A percentile compares a stretch with the other conserved stretches of the same genome.
phyloP scores from a whole-genome alignment of 2,329 filamentous ascomycete species.

The Claviceps fusiformis region DNA sequence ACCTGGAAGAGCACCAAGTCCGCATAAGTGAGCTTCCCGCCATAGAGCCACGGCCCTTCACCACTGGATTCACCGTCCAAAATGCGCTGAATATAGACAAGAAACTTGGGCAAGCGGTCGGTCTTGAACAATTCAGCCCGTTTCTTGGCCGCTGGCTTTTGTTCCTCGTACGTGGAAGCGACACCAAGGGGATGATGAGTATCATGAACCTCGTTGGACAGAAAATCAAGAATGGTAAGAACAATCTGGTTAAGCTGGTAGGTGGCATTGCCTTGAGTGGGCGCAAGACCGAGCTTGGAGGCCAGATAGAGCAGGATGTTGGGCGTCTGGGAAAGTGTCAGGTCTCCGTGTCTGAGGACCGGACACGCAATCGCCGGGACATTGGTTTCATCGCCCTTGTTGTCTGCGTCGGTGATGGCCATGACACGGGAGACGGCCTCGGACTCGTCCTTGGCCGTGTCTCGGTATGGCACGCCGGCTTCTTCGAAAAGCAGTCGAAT shows the following conservation, averaged over 20 bases:
- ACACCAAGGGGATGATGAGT: slow-evolving; percentile 58
- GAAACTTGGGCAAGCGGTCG: slow-evolving; percentile 56
- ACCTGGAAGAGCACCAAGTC: slow-evolving; percentile 65
- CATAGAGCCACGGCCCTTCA: slow-evolving; percentile 53
- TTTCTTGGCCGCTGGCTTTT: slow-evolving; percentile 51
- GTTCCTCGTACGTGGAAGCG: slow-evolving; percentile 56
- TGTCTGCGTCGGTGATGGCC: slow-evolving; percentile 28
- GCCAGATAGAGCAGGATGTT: slow-evolving; percentile 63
- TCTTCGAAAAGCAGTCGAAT: slow-evolving; percentile 63
- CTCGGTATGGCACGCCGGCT: slow-evolving; percentile 48
- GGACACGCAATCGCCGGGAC: slow-evolving; percentile 56
- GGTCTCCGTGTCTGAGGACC: slow-evolving; percentile 45
- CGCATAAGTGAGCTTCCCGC: slow-evolving; percentile 51
- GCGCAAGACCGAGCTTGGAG: slow-evolving; percentile 41
- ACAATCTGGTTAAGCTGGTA: slow-evolving; percentile 49
- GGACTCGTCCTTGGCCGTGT: slow-evolving; percentile 28
- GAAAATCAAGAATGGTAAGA: slow-evolving; percentile 56
- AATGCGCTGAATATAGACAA: slow-evolving; percentile 56
- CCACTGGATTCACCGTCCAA: slow-evolving; percentile 40
- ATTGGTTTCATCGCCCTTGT: slow-evolving; percentile 40
- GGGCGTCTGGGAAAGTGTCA: slow-evolving; percentile 55
- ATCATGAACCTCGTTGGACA: slow-evolving; percentile 61
- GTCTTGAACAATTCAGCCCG: slow-evolving; percentile 44
- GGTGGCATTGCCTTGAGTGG: slow-evolving; percentile 26
- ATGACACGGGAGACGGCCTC: slow-evolving; percentile 39